Percentiles rank a stretch among this genome's conserved stretches.
phyloP scores from a whole-genome alignment of 2,329 filamentous ascomycete genomes.

The Fusarium sp. region DNA sequence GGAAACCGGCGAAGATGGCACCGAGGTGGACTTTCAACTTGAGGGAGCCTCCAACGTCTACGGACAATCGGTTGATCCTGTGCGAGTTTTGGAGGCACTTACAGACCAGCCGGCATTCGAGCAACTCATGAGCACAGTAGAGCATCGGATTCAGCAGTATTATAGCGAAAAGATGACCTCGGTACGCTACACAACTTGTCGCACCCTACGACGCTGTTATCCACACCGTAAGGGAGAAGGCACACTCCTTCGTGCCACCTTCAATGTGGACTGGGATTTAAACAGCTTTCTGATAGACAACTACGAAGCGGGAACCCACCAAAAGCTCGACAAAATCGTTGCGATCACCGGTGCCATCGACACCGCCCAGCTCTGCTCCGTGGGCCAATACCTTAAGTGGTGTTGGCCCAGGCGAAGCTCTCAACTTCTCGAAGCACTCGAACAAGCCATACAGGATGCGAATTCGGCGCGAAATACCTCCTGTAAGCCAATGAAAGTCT shows the following conservation, averaged over 20 bases:
- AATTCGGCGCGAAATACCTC: not conserved
- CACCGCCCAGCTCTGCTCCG: not conserved
- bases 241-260: not conserved
- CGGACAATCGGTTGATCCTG: too few species aligned
- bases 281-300: conserved; percentile 1
- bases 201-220: not conserved
- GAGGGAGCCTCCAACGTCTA: too few species aligned
- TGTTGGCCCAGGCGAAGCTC: not conserved
- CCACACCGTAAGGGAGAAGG: not conserved
- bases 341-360: conserved; percentile 1
- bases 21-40: too few species aligned
- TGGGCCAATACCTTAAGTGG: conserved; percentile 3
- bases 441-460: not conserved
- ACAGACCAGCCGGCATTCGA: not conserved
- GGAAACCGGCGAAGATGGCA: too few species aligned
- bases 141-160: not conserved
- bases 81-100: not conserved
- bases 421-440: not conserved
- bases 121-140: not conserved
- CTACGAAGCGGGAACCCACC: conserved; percentile 1
- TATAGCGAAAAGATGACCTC: not conserved
- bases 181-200: not conserved
- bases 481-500: conserved; percentile 1
- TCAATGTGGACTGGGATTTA: not conserved
- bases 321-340: not conserved